Base-by-base conservation (phyloP, 305 asterid genomes). In the Stenogyne calaminthoides region DNA sequence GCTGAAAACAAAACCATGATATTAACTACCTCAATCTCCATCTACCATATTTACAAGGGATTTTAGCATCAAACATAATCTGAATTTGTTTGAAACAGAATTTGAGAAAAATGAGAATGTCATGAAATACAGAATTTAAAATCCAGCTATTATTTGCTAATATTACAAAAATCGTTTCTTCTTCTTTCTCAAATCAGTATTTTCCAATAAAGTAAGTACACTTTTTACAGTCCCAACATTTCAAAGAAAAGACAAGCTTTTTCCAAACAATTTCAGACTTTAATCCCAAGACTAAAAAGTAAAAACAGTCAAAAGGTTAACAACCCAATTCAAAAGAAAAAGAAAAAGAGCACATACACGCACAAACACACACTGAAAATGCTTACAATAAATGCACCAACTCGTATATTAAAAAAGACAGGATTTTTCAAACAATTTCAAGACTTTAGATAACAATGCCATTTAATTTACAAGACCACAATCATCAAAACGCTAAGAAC, bases 401-500 rank as follows among this genome's bases (percentile, higher is more conserved):
- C 49, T 1, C 39, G 14, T 9, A 64, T 3, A 5, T 32, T 9
- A 5, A 12, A 46, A 60, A 71, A 62, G 42, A 14, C 64, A 15
- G 15, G 2, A 22, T 51, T 73, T 72, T 47, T 72, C 27, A 15
- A 14, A 19, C 32, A 52, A 73, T 62, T 52, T 73, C 7, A 52
- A 51, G 19, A 64, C n/a, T 63, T 3, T 12, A 42, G 65, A 54
- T 39, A 55, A 64, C 25, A 54, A 73, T 55, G 56, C 20, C 46
- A 27, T 52, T 64, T 16, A 63, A 51, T 12, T 34, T 11, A 70
- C 49, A 70, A 42, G 3, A 56, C 22, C 42, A 12, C 69, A 29
- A 36, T 46, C 54, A 64, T n/a, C n/a, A 47, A 49, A 62, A 62
- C 19, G 14, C 20, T 3, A 59, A 36, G 10, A 9, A 34, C n/a